Conservation (phyloP, 2,329 filamentous ascomycete genomes). For the Alternaria hordeiaustralica region DNA sequence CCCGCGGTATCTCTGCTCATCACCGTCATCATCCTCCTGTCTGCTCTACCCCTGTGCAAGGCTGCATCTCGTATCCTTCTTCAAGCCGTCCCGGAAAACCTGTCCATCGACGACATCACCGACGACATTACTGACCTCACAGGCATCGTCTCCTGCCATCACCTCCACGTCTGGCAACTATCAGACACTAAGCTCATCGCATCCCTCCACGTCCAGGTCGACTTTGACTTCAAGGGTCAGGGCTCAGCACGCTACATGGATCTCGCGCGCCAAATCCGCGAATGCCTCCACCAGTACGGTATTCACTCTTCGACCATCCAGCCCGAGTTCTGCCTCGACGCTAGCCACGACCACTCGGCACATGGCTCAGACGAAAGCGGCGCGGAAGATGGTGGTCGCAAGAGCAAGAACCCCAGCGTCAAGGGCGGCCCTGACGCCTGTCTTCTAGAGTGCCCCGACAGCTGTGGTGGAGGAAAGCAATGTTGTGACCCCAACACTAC, state of each 20-base stretch:
- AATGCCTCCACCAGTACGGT: slow-evolving; percentile 91
- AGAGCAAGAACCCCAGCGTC: slow-evolving; percentile 47
- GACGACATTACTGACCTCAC: slow-evolving; percentile 86
- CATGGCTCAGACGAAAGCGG: slow-evolving; percentile 40
- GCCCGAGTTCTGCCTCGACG: slow-evolving; percentile 73
- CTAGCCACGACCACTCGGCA: slow-evolving; percentile 52
- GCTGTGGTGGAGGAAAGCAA: slow-evolving; percentile 51
- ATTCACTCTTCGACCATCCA: slow-evolving; percentile 98
- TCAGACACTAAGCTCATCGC: slow-evolving; percentile 94
- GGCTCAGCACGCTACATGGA: slow-evolving; percentile 85
- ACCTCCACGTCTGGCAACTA: slow-evolving; percentile 97
- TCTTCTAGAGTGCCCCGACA: slow-evolving; percentile 53
- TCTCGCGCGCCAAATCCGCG: slow-evolving; percentile 79
- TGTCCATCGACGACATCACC: slow-evolving; percentile 87
- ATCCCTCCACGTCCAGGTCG: slow-evolving; percentile 90
- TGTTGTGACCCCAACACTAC: slow-evolving; percentile 49
- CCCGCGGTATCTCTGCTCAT: slow-evolving; percentile 93
- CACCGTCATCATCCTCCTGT: slow-evolving; percentile 75
- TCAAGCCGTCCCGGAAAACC: slow-evolving; percentile 88
- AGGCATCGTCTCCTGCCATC: slow-evolving; percentile 89
- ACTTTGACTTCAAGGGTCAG: slow-evolving; percentile 85
- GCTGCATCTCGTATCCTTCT: slow-evolving; percentile 87
- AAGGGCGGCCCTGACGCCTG: slow-evolving; percentile 47
- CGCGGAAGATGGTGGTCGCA: slow-evolving; percentile 34
- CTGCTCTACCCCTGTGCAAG: slow-evolving; percentile 78